Conservation (phyloP, 2,329 filamentous ascomycete species). For the Botrytis aclada region DNA sequence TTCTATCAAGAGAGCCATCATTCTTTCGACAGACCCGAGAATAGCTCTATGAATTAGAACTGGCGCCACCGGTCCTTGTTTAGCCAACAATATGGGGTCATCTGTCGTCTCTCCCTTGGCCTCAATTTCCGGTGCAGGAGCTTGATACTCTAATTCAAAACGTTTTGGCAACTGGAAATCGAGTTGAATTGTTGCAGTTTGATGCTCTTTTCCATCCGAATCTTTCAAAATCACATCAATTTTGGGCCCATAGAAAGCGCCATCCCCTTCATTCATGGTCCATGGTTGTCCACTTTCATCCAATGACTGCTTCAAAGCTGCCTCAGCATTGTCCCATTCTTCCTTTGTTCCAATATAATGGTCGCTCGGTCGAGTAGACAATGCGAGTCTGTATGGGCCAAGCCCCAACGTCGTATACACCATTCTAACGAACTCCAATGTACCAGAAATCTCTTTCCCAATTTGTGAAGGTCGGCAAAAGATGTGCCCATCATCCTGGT, state of each 20-base stretch:
- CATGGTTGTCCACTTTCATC: conserved; percentile 64
- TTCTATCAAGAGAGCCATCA: conserved; percentile 83
- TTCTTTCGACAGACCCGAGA: conserved; percentile 77
- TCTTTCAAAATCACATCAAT: conserved; percentile 83
- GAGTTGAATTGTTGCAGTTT: conserved; percentile 84
- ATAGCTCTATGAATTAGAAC: conserved; percentile 85
- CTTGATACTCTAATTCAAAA: conserved; percentile 73
- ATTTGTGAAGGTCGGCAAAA: conserved; percentile 81
- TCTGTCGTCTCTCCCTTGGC: conserved; percentile 49
- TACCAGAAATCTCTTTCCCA: conserved; percentile 67
- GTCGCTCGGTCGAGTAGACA: conserved; percentile 75
- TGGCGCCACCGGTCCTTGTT: conserved; percentile 62
- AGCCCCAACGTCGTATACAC: conserved; percentile 69
- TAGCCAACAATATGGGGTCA: conserved; percentile 47
- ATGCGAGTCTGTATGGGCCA: conserved; percentile 68
- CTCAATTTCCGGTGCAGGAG: conserved; percentile 63
- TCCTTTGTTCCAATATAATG: conserved; percentile 73
- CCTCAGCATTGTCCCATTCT: conserved; percentile 67
- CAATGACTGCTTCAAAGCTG: conserved; percentile 62
- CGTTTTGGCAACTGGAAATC: conserved; percentile 86
- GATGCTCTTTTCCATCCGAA: conserved; percentile 79
- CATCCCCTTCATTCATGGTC: conserved; percentile 75
- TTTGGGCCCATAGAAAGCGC: conserved; percentile 89
- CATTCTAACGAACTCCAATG: conserved; percentile 69
- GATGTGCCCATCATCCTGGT: conserved; percentile 89